Base-by-base conservation (phyloP, 148 eudicot species). In the Camellia japonica region DNA sequence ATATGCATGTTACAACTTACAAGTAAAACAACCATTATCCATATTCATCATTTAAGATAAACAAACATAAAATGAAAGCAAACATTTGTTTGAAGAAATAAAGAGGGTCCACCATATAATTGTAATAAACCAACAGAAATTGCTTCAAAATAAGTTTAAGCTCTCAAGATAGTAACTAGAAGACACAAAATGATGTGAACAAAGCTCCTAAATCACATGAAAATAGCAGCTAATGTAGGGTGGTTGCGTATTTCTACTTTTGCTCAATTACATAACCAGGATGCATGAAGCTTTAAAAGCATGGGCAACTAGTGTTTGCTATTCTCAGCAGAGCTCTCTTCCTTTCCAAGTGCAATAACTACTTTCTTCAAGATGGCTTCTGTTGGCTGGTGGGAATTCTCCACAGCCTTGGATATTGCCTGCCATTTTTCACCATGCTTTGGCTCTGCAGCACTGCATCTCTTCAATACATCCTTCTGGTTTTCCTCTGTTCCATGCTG, bases 351-450 rank as follows among this genome's bases (percentile, higher is more conserved):
- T 5, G 89, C 89, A 71, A 92, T 85, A 2, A 92, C 93, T 10
- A 93, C 94, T 84, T 92, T 93, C 88, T 95, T 95, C 87, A 95
- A 81, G 43, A 95, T 89, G 64, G 92, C 92, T 84, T 93, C 95
- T 3, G 90, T 85, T n/a, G 99, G 90, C 86, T 88, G 97, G 79
- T 91, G 97, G 43, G 97, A 92, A 78, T 93, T 90, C 86, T 95
- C 97, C 58, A 91, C 92, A 9, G 92, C 95, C 83, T 95, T 92
- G 3, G 97, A 85, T 74, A 91, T 77, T 0, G 88, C 83, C 80
- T 93, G 97, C 97, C 99, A 95, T 78, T 84, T 95, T 87, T 95
- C 99, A 19, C 99, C 99, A 74, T 93, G 97, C 89, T 95, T 93
- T 1, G 97, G 99, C 75, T 95, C 97, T 18, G 97, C 97, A 68